Base-by-base conservation (phyloP, 176 grass and related monocot species). In the Bolboschoenus planiculmis region DNA sequence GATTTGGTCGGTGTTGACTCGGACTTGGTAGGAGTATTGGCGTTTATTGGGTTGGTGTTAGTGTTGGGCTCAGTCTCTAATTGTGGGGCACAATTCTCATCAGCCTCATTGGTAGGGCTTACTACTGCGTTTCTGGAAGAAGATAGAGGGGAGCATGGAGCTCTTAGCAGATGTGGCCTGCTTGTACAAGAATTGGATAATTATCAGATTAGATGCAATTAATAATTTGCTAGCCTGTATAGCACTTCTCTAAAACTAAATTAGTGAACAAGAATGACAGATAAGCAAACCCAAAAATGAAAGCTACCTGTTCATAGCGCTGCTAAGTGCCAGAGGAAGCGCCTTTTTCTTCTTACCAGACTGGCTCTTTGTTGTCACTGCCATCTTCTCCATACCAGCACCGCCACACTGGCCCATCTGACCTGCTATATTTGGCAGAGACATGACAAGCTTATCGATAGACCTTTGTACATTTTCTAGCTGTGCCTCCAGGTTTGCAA, bases 381-480 rank as follows among this genome's bases (percentile, higher is more conserved):
- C 15, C 26, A 11, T 77, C 15, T 77, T 77, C 27, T 77, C 72
- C 27, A 53, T 53, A 31, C 44, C 23, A 0, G 29, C 6, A 18
- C 85, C 89, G 21, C 65, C 80, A 60, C 76, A 85, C 5, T 83
- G 87, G 37, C 72, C 84, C 66, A 78, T 83, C 5, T 84, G 87
- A 48, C 81, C 82, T 21, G 79, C 56, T 65, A 80, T 88, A 84
- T 87, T 91, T 60, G 96, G 96, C 78, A 99, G 89, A 67, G 96
- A 92, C 96, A 95, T 99, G 30, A 95, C 92, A 82, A 95, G 87
- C 82, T 82, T 99, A 61, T 99, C 92, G 48, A 95, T 93, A 23
- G 96, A 95, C 66, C 80, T 84, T 71, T 99, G 96, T 26, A 99
- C 96, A 86, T 88, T 99, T 83, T 99, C 96, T 15, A 99, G 70